Conservation (phyloP, 108 stramenopile species). For the Cyclostephanos invisitatus region DNA sequence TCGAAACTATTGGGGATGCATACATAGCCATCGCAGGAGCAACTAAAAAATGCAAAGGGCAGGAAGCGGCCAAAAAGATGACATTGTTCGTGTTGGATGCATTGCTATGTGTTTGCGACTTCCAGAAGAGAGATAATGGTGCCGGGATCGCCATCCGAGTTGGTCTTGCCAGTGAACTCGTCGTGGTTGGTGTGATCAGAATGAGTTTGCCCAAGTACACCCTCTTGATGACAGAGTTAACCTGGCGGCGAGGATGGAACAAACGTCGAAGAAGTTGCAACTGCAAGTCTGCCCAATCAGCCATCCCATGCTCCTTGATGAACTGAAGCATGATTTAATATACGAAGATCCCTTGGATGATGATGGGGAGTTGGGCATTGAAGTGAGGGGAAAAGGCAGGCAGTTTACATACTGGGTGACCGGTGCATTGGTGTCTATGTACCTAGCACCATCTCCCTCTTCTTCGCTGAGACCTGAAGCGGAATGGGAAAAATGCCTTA, state of each 20-base stretch:
- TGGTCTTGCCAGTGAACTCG: slow-evolving; percentile 53
- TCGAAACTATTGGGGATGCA: slow-evolving; percentile 67
- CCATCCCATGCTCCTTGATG: slow-evolving; percentile 39
- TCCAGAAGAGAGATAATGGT: slow-evolving; percentile 23
- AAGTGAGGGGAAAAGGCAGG: slow-evolving; percentile 48
- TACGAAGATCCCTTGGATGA: slow-evolving; percentile 29
- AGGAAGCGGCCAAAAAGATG: slow-evolving; percentile 43
- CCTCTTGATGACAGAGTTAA: slow-evolving; percentile 62
- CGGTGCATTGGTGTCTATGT: slow-evolving; percentile 20
- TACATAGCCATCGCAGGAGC: slow-evolving; percentile 44
- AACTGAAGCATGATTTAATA: slow-evolving; percentile 31
- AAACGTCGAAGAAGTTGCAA: slow-evolving; percentile 40
- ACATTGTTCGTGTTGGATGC: slow-evolving; percentile 51
- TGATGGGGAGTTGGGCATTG: slow-evolving; percentile 33
- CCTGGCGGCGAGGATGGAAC: slow-evolving; percentile 64
- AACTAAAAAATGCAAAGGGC: slow-evolving; percentile 27
- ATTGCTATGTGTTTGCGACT: slow-evolving; percentile 22
- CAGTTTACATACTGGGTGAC: slow-evolving; percentile 44
- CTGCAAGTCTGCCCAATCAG: slow-evolving; percentile 33
- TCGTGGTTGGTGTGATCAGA: slow-evolving; percentile 60
- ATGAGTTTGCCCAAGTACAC: slow-evolving; percentile 49
- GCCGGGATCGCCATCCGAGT: slow-evolving; percentile 39
- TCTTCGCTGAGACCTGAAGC: slow-evolving; percentile 13
- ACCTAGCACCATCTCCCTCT: slow-evolving; percentile 2
- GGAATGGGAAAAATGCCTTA: slow-evolving; percentile 38